Evolutionary conservation across 129 eudicot species (phyloP), one percentile per base, ranked within the genome.

Genomic region (Artemisia argyi): DNA sequence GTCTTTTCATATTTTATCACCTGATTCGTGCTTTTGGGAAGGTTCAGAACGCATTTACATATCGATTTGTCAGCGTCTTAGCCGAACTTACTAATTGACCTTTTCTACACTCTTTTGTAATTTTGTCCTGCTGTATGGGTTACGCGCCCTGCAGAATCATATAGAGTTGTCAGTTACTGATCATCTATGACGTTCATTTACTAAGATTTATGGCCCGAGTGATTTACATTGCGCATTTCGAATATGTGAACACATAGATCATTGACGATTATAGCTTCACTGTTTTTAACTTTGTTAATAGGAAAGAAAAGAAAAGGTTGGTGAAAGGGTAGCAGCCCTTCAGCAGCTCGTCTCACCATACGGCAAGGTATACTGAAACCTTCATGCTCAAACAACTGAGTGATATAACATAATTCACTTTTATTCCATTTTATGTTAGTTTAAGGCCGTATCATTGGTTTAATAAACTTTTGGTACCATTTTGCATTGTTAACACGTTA

Each of bases 301-400:
- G 97, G 90, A 88, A 77, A 82, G 87, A 80, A 88, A 88, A 79
- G 97, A 88, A 52, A 88, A 88, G 77, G 65, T 91, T 72, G 86
- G 97, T 62, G 97, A 91, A 81, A 77, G 86, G 61, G 84, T 91
- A 63, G 73, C 83, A 13, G 90, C 96, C 48, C 92, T 91, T 71
- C 97, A 91, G 47, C 96, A 91, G 71, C 90, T 91, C 53, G 97
- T 91, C 35, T 91, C 97, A 48, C 97, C 97, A 30, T 91, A 61
- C 68, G 97, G 96, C 12, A 91, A 91, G 96, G 97, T 91, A 81
- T 61, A 51, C 32, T n/a, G 17, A 2, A 11, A 32, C 14, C 32
- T 5, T 0, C 5, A 32, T 32, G 7, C 7, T 32, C 7, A 32
- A 32, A 32, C 5, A 8, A 8, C 42, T 32, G 3, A 26, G 3